Base-by-base conservation (phyloP, 495 filamentous ascomycete genomes). In the Penicillium tannophilum region DNA sequence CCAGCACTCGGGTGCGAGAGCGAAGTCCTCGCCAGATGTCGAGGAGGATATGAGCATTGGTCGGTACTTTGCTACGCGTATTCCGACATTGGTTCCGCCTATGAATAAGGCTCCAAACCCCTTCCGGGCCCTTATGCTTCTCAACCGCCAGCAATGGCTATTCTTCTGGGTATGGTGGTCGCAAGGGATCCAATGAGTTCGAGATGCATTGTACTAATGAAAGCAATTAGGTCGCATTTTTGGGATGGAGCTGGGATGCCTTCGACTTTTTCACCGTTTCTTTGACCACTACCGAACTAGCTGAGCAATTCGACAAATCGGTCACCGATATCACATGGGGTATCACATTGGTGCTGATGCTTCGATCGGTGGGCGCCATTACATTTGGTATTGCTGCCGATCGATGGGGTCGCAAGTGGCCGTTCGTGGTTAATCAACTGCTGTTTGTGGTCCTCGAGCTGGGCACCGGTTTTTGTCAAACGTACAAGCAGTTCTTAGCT, bases 231-330 rank as follows among this genome's bases (percentile, higher is more conserved):
- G 67, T 70, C 61, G 87, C 85, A 6, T 91, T 90, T 58, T 60
- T 80, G 17, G 90, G 82, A 11, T 93, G 90, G 90, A 85, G 86
- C 0, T 93, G 90, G 89, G 91, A 96, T 69, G 85, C 91, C 14
- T 93, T 94, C 60, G 91, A 96, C 67, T 96, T 96, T 79, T 96
- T 96, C 78, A 93, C 90, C 59, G 90, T 94, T 63, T 90, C 87
- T 7, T 71, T 96, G 55, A 92, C 90, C 0, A 84, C 91, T 20
- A 72, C 74, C 6, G 72, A 91, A 31, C 79, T 96, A 28, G 86
- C 90, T 26, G 71, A 85, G 62, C 71, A 75, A 2, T 96, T 94
- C 63, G 79, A 78, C 56, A 84, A 82, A 62, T 74, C 80, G 44
- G 88, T 87, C 36, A 83, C 87, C 4, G 86, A 94, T 42, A 94